phyloP scores from a whole-genome alignment of 768 basidiomycete species.

The Sarcodon aspratus region DNA sequence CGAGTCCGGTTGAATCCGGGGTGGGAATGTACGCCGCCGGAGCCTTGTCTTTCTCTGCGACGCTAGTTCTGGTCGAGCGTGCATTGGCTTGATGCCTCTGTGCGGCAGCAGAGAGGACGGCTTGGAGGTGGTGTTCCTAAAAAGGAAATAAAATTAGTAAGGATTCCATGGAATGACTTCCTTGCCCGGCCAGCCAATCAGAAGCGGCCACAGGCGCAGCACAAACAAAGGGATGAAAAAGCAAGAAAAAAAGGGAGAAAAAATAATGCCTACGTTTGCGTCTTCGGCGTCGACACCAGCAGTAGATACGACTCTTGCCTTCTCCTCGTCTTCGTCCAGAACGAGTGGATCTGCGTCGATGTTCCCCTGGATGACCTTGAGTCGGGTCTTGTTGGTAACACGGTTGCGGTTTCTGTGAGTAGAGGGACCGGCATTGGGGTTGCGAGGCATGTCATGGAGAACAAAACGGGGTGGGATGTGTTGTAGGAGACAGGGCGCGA shows the following conservation, averaged over 20 bases:
- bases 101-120: conserved; percentile 43
- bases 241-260: conserved; percentile 15
- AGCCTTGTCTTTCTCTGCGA: conserved; percentile 23
- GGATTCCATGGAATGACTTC: conserved; percentile 38
- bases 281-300: conserved; percentile 90
- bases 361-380: conserved; percentile 72
- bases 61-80: conserved; percentile 23
- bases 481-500: too few relatives aligned
- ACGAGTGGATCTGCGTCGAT: conserved; percentile 73
- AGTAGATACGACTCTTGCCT: conserved; percentile 68
- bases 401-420: conserved; percentile 81
- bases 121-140: conserved; percentile 50
- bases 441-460: conserved; percentile 85
- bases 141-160: conserved; percentile 29
- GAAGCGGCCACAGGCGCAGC: conserved; percentile 26
- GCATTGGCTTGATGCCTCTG: conserved; percentile 29
- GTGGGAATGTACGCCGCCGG: conserved; percentile 80
- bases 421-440: conserved; percentile 64
- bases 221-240: conserved; percentile 31
- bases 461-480: conserved; percentile 17
- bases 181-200: conserved; percentile 37
- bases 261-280: conserved; percentile 65
- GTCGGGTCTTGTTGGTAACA: conserved; percentile 87
- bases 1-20: conserved; percentile 77
- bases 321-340: conserved; percentile 81